Percentiles rank a stretch among this genome's conserved stretches.
Evolutionary conservation across 2,329 filamentous ascomycete species (phyloP).

Genomic region (Aquanectria penicillioides): DNA sequence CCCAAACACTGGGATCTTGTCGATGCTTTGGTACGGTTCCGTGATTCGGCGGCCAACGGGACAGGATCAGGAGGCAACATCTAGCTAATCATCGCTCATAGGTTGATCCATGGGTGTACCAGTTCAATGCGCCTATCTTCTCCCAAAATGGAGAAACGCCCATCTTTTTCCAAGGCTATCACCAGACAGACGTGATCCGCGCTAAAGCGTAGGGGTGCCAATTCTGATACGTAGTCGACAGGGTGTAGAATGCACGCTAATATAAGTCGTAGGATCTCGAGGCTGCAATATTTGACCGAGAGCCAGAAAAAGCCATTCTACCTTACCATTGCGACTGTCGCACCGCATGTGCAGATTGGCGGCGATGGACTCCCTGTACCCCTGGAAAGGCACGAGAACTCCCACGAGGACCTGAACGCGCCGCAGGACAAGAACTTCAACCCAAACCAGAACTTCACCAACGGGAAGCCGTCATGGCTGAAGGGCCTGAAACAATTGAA

Average conservation of each 20-base stretch:
- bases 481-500: slow-evolving; percentile 39
- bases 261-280: neutral
- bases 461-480: slow-evolving; percentile 14
- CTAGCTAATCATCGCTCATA: neutral
- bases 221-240: too few relatives aligned
- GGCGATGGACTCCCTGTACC: slow-evolving; percentile 42
- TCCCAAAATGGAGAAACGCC: slow-evolving; percentile 14
- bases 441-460: slow-evolving; percentile 46
- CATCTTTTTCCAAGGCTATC: slow-evolving; percentile 13
- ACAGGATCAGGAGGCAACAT: too few relatives aligned
- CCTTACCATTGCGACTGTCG: slow-evolving; percentile 60
- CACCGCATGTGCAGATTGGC: slow-evolving; percentile 39
- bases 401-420: slow-evolving; percentile 67
- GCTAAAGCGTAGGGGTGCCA: slow-evolving; percentile 18
- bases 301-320: slow-evolving; percentile 58
- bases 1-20: slow-evolving; percentile 12
- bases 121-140: slow-evolving; percentile 18
- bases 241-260: neutral
- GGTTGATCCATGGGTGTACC: slow-evolving; percentile 17
- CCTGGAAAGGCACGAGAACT: slow-evolving; percentile 64
- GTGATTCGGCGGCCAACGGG: neutral
- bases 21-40: slow-evolving; percentile 2
- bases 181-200: slow-evolving; percentile 21
- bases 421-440: slow-evolving; percentile 73
- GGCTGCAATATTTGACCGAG: slow-evolving; percentile 14